These are phyloP conservation scores for Talaromyces funiculosus DNA, from an alignment of 2,329 filamentous ascomycete genomes.

Conservation along the genomic window DNA sequence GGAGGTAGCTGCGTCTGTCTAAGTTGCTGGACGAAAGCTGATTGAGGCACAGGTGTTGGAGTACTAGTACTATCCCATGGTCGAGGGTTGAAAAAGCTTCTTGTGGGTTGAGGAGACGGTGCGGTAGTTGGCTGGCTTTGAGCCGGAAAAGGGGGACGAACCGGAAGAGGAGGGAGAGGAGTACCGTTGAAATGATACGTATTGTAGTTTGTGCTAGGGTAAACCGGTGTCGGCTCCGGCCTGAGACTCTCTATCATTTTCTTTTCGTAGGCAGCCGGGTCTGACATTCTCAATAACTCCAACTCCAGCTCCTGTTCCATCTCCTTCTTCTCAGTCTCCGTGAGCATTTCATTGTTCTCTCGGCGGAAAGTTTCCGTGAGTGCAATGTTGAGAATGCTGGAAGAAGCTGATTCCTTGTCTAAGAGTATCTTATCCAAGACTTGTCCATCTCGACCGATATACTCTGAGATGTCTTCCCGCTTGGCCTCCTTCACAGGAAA, in stretches of 20 bases:
- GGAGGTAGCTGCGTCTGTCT: not conserved
- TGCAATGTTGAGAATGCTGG: slow-evolving; percentile 45
- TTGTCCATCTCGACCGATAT: slow-evolving; percentile 53
- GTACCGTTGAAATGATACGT: not conserved
- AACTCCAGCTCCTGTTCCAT: slow-evolving; percentile 44
- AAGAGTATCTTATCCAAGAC: slow-evolving; percentile 54
- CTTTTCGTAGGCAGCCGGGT: slow-evolving; percentile 30
- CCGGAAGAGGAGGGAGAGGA: not conserved
- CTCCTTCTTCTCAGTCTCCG: slow-evolving; percentile 55
- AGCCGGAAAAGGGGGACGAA: not conserved
- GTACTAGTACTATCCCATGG: not conserved
- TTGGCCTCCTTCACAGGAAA: slow-evolving; percentile 50
- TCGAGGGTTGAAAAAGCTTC: slow-evolving; percentile 3
- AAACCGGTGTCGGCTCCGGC: not conserved
- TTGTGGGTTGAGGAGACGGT: not conserved
- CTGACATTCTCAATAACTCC: slow-evolving; percentile 33
- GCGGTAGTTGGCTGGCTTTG: not conserved
- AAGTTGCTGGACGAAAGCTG: not conserved
- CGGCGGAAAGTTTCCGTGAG: slow-evolving; percentile 68
- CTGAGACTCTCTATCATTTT: slow-evolving; percentile 14
- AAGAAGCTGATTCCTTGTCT: slow-evolving; percentile 15
- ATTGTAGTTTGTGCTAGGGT: not conserved
- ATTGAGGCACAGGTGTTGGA: not conserved
- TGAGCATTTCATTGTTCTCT: slow-evolving; percentile 60
- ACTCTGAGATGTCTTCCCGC: slow-evolving; percentile 49